Evolutionary conservation across 257 asterid species (phyloP).

Genomic region (Ocimum tenuiflorum): DNA sequence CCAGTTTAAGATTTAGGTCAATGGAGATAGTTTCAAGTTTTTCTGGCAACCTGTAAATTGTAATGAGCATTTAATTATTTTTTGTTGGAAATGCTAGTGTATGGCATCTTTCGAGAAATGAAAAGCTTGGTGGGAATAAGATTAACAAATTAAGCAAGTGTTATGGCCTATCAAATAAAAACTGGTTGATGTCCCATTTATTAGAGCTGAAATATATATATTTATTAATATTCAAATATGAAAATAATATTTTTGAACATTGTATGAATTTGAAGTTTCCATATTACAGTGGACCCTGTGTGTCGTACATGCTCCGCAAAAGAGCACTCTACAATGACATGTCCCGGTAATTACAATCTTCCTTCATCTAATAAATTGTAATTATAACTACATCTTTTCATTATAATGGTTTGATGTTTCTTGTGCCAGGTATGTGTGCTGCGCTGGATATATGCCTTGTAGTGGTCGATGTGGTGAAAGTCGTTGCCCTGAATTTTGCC

Average conservation of each 20-base stretch:
- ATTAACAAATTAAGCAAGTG: not conserved
- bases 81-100: not conserved
- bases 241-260: not conserved
- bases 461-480: constrained; percentile 99
- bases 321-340: constrained; percentile 98
- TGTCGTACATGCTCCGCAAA: constrained; percentile 88
- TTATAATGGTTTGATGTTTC: constrained; percentile 6
- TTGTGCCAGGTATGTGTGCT: constrained; percentile 68
- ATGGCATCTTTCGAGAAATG: not conserved
- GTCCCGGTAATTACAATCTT: constrained; percentile 57
- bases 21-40: not conserved
- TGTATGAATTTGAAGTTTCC: constrained; percentile 4
- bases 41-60: not conserved
- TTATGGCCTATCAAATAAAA: not conserved
- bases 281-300: constrained; percentile 81
- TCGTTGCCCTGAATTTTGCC: constrained; percentile 90
- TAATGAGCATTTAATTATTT: not conserved
- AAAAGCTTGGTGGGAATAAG: not conserved
- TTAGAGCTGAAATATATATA: not conserved
- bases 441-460: constrained; percentile 99
- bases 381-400: constrained; percentile 1
- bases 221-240: not conserved
- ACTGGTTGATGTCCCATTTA: not conserved
- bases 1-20: not conserved
- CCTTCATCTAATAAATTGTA: constrained; percentile 1